A percentile compares a stretch with the other conserved stretches of the same genome.
These are phyloP conservation scores for Lodderomyces elongisporus DNA, from an alignment of 1,139 yeast species.

Conservation along the genomic window DNA sequence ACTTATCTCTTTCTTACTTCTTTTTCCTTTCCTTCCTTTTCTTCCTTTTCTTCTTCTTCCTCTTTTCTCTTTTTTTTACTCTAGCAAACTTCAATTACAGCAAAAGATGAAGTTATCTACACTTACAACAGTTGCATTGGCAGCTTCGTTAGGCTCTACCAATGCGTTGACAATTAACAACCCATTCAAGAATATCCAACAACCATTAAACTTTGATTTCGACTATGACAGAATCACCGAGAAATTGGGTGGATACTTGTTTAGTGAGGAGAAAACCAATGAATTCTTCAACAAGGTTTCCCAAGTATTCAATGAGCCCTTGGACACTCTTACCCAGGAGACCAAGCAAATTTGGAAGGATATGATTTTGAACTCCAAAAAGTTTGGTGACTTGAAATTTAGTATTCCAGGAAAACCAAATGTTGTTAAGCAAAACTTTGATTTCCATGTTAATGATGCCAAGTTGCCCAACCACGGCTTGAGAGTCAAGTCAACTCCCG, in stretches of 20 bases:
- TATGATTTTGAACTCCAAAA: conserved; percentile 41
- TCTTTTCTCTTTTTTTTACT: conserved; percentile 2
- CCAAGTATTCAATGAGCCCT: conserved; percentile 38
- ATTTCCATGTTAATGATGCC: conserved; percentile 45
- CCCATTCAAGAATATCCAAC: conserved; percentile 20
- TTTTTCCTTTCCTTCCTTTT: conserved; percentile 1
- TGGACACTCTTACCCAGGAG: conserved; percentile 43
- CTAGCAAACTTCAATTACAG: too few species aligned
- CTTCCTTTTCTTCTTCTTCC: conserved; percentile 4
- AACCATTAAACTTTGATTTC: conserved; percentile 22
- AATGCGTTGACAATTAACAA: conserved; percentile 32
- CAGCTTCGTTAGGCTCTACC: conserved; percentile 19
- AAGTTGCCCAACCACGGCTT: conserved; percentile 52
- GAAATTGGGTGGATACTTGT: conserved; percentile 10
- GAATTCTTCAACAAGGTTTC: conserved; percentile 21
- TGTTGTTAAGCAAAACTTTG: conserved; percentile 41
- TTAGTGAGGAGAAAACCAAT: conserved; percentile 19
- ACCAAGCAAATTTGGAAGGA: conserved; percentile 56
- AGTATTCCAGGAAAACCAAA: conserved; percentile 42
- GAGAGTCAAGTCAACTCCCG: conserved; percentile 58
- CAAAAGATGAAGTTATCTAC: conserved; percentile 27
- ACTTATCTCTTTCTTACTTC: not conserved
- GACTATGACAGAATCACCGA: conserved; percentile 15
- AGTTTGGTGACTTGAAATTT: conserved; percentile 34
- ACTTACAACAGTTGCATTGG: conserved; percentile 19